Conservation (phyloP, 257 asterid genomes). For the Gentiana macrophylla region DNA sequence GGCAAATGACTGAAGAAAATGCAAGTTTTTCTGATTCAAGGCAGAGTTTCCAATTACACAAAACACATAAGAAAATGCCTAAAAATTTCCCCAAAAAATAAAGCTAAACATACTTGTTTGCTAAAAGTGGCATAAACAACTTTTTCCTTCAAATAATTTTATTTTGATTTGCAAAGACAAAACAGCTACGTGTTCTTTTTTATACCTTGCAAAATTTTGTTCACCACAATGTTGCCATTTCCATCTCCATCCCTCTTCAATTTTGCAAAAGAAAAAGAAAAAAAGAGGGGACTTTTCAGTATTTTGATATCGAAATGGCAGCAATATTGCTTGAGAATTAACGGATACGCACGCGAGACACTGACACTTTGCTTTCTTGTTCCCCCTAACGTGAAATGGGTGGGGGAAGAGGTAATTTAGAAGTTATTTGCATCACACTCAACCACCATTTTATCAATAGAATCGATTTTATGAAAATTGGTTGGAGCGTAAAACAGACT, state of each 20-base stretch:
- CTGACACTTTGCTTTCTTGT: conserved; percentile 41
- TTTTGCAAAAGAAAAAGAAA: conserved; percentile 11
- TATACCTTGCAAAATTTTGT: conserved; percentile 2
- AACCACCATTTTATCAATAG: conserved; percentile 10
- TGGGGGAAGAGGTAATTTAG: not conserved
- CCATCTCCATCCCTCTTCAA: not conserved
- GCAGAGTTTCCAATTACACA: conserved; percentile 7
- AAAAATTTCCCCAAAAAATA: conserved; percentile 23
- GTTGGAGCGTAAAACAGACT: too few species aligned
- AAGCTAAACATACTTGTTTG: conserved; percentile 38
- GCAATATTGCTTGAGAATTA: conserved; percentile 9
- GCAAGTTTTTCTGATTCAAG: conserved; percentile 2
- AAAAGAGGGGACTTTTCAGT: conserved; percentile 15
- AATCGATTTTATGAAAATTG: too few species aligned
- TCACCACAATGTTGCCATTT: not conserved
- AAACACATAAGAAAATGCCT: conserved; percentile 11
- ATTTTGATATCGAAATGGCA: conserved; percentile 7
- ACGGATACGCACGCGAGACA: conserved; percentile 44
- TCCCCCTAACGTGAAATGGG: conserved; percentile 13
- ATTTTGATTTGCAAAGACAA: conserved; percentile 23
- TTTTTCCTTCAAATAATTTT: conserved; percentile 16
- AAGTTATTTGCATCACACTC: conserved; percentile 1
- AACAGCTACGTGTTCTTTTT: conserved; percentile 3
- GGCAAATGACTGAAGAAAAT: conserved; percentile 14
- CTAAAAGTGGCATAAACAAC: conserved; percentile 26